Evolutionary conservation across 768 basidiomycete genomes (phyloP).

Genomic region (Basidioascus undulatus): DNA sequence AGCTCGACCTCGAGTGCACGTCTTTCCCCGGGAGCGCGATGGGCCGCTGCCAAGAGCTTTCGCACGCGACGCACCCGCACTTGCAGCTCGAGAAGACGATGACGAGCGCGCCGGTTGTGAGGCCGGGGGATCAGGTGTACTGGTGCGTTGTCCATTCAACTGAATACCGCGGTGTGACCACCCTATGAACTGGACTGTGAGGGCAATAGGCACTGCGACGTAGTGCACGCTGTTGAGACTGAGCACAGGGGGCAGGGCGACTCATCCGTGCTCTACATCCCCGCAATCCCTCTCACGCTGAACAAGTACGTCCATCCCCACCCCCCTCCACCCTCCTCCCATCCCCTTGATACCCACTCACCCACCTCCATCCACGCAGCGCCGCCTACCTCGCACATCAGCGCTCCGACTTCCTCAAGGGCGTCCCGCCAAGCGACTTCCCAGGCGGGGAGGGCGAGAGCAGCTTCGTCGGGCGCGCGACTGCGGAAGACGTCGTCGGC

Average conservation of each 20-base stretch:
- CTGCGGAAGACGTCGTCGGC: not conserved
- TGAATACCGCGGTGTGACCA: too few species aligned
- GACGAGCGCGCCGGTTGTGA: slow-evolving; percentile 32
- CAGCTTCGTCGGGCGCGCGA: not conserved
- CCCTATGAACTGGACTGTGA: slow-evolving; percentile 10
- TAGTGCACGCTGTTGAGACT: slow-evolving; percentile 12
- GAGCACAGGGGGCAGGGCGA: slow-evolving; percentile 10
- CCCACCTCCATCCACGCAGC: too few species aligned
- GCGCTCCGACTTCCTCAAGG: not conserved
- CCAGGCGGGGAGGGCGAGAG: slow-evolving; percentile 7
- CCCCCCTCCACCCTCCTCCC: too few species aligned
- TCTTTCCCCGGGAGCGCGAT: slow-evolving; percentile 32
- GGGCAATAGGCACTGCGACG: slow-evolving; percentile 10
- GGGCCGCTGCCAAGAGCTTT: slow-evolving; percentile 33
- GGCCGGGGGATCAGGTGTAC: slow-evolving; percentile 40
- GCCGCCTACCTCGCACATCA: slow-evolving; percentile 4
- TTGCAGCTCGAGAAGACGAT: slow-evolving; percentile 31
- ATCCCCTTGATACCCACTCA: too few species aligned
- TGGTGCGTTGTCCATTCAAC: slow-evolving; percentile 16
- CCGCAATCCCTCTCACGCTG: slow-evolving; percentile 7
- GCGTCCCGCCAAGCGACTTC: slow-evolving; percentile 3
- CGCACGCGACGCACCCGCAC: slow-evolving; percentile 35
- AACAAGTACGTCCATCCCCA: too few species aligned
- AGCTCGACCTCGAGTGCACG: slow-evolving; percentile 27
- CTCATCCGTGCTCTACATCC: slow-evolving; percentile 13